Evolutionary conservation across 2,329 filamentous ascomycete genomes (phyloP).

Genomic region (Aspergillus quadrilineatus): DNA sequence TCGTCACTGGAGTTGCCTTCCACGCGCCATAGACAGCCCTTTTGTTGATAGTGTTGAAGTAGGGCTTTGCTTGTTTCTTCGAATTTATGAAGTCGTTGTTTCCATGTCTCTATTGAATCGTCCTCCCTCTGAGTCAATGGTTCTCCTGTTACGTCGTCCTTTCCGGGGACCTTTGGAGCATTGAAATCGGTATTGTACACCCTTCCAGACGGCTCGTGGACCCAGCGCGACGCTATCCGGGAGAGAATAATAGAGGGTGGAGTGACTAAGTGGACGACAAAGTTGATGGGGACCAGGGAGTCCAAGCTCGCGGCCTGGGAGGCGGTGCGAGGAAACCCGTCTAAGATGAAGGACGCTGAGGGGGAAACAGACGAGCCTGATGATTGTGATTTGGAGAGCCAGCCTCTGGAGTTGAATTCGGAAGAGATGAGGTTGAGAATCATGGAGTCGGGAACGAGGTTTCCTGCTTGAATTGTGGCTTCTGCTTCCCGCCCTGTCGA

Average conservation of each 20-base stretch:
- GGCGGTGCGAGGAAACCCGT: slow-evolving; percentile 91
- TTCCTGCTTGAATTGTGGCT: slow-evolving; percentile 79
- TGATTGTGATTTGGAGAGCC: slow-evolving; percentile 58
- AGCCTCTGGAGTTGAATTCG: slow-evolving; percentile 80
- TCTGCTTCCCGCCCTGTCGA: slow-evolving; percentile 81
- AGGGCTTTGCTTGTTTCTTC: slow-evolving; percentile 81
- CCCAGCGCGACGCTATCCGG: slow-evolving; percentile 88
- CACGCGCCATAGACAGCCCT: slow-evolving; percentile 82
- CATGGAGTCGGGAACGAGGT: slow-evolving; percentile 85
- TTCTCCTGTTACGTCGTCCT: slow-evolving; percentile 90
- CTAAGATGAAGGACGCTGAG: slow-evolving; percentile 85
- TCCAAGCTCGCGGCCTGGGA: slow-evolving; percentile 76
- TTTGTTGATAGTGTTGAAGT: slow-evolving; percentile 82
- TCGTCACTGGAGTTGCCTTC: slow-evolving; percentile 89
- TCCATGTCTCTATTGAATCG: slow-evolving; percentile 84
- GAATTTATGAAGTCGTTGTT: slow-evolving; percentile 75
- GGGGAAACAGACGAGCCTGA: slow-evolving; percentile 60
- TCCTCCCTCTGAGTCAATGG: slow-evolving; percentile 77
- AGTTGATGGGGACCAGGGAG: slow-evolving; percentile 84
- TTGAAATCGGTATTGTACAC: slow-evolving; percentile 97
- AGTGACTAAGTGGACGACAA: slow-evolving; percentile 83
- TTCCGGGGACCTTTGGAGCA: slow-evolving; percentile 73
- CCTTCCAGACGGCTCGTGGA: slow-evolving; percentile 85
- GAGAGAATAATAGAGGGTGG: slow-evolving; percentile 83
- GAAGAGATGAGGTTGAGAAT: slow-evolving; percentile 91